Percentiles rank a stretch among this genome's conserved stretches.
Evolutionary conservation across 352 stramenopile species (phyloP).

Genomic region (Blastocystis sp.): DNA sequence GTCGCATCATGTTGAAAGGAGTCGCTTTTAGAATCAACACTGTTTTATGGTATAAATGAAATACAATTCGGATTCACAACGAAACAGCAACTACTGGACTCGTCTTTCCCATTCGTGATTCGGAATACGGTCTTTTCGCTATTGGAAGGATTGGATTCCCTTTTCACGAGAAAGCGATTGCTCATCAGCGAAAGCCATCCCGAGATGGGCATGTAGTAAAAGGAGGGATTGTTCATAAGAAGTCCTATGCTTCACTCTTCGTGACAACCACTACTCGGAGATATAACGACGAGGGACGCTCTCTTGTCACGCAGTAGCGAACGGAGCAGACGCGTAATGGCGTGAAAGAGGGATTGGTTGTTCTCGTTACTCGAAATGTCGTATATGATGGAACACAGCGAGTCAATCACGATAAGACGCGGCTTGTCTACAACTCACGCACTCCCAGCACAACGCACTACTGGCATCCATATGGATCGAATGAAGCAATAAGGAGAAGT

Average conservation of each 20-base stretch:
- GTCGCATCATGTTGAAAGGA: background rate
- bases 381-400: conserved; percentile 27
- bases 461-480: background rate
- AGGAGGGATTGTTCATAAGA: background rate
- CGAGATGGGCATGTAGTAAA: conserved; percentile 31
- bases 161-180: conserved; percentile 14
- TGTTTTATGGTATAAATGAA: conserved; percentile 14
- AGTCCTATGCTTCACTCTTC: background rate
- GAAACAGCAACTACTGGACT: background rate
- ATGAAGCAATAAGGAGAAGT: conserved; percentile 36
- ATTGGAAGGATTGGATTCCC: background rate
- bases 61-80: background rate
- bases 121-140: background rate
- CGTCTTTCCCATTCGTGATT: conserved; percentile 10
- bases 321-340: background rate
- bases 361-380: conserved; percentile 14
- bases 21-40: conserved; percentile 5
- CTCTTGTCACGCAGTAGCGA: conserved; percentile 17
- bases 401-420: conserved; percentile 59
- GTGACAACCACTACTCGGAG: conserved; percentile 9
- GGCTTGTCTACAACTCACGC: background rate
- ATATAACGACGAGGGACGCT: conserved; percentile 3
- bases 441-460: background rate
- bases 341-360: background rate
- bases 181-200: conserved; percentile 3